Evolutionary conservation across 208 protist genomes (phyloP), one percentile per base, ranked within the genome.

Genomic region (Porcisia hertigi): DNA sequence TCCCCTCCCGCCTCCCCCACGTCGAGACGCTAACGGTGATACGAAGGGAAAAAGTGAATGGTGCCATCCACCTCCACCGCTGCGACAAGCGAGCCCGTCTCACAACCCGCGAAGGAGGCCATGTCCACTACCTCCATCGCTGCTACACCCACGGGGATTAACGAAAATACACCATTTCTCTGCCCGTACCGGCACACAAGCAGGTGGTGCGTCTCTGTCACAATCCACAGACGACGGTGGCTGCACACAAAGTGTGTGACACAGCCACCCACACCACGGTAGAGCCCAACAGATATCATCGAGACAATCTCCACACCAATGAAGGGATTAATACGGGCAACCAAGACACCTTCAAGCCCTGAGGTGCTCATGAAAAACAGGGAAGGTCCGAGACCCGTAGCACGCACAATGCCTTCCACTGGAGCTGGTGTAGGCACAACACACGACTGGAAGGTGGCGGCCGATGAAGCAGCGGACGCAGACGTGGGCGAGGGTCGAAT

Each of bases 131-230:
- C 81, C 55, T 87, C 81, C 47, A 91, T 76, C 55, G 89, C 79
- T 4, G 86, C 89, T 20, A 93, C 87, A 30, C 93, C 91, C 1
- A 94, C 71, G 6, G 91, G 91, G 52, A 94, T 83, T 43, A 95
- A 49, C n/a, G 84, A 86, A 18, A 91, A 54, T 16, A 65, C 70
- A 12, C 82, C 71, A 8, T 76, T 82, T 25, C 81, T 71, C 39
- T 67, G 45, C 41, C 58, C 82, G 79, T 92, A 97, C 76, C 85
- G 85, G 79, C 88, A 93, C 39, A 95, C 86, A 1, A 97, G 43
- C 30, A 96, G 63, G 74, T 97, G 92, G 2, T 88, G 87, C 34
- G 90, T 96, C 71, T 95, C 90, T 18, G 88, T 69, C 54, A 75
- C 75, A 65, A 97, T 57, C 73, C 82, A 95, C 43, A 97, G 75